phyloP scores from a whole-genome alignment of 441 rosid species.

The Metrosideros polymorpha region DNA sequence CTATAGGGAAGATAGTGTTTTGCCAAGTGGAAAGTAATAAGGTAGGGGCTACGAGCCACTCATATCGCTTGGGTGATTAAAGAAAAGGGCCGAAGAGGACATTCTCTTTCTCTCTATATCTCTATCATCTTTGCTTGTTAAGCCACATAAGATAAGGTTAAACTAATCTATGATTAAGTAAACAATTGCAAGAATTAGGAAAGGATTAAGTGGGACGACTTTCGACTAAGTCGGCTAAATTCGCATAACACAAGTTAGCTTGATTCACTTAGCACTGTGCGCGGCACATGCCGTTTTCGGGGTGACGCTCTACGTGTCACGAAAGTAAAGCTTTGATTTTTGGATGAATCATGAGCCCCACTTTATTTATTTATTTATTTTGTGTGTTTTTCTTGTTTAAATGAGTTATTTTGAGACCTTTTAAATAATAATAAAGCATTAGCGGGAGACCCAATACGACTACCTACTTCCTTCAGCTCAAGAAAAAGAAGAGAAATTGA shows the following conservation, averaged over 20 bases:
- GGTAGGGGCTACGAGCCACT: not conserved
- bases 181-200: not conserved
- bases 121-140: not conserved
- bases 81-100: not conserved
- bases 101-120: not conserved
- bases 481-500: not conserved
- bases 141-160: not conserved
- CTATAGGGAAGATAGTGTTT: not conserved
- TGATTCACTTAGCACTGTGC: not conserved
- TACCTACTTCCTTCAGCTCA: not conserved
- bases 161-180: not conserved
- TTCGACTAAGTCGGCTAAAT: not conserved
- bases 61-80: not conserved
- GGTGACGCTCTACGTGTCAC: not conserved
- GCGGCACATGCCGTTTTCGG: not conserved
- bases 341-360: not conserved
- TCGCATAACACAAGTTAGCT: not conserved
- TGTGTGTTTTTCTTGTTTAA: not conserved
- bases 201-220: not conserved
- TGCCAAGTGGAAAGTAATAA: not conserved
- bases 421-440: not conserved
- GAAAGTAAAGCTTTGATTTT: not conserved
- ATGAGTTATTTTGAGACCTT: not conserved
- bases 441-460: not conserved
- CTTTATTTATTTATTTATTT: not conserved